Evolutionary conservation across 106 monocot species (phyloP), one percentile per base, ranked within the genome.

Genomic region (Platanthera guangdongensis): DNA sequence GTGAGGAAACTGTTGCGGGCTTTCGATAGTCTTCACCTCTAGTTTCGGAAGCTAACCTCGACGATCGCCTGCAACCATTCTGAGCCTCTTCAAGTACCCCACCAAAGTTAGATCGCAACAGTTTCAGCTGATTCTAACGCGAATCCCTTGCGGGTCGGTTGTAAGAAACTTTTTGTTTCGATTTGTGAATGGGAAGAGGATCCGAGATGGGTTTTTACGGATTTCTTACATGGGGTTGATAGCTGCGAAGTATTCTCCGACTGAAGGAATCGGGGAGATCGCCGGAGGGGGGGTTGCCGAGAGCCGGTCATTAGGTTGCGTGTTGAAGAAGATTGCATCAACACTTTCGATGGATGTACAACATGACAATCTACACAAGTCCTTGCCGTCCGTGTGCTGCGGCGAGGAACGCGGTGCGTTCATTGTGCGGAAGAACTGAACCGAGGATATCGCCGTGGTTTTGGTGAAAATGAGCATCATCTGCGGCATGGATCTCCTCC

Each of bases 401-500:
- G 47, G 49, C 16, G 12, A 46, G 9, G 45, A 46, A 68, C 13
- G 13, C 45, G 32, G 6, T 46, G 12, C 45, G 1, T 53, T 53
- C 11, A 68, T 62, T 62, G 8, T 62, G 6, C 62, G 9, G 62
- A 18, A 2, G 22, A 68, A 68, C 32, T 63, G 25, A 84, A 71
- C 5, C 80, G 79, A 48, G 72, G 84, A 51, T 80, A 84, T 70
- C 80, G 80, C 63, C 76, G 70, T 80, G 45, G 21, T 47, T 48
- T 47, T 13, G 55, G 13, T 39, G 30, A 46, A 11, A 68, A 25
- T 13, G 30, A 39, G 39, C 39, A 45, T 13, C 11, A 39, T 13
- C 8, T 13, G 45, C 45, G 68, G 68, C 68, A 11, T 4, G 39
- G 39, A 12, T 30, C 68, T 68, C 45, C 11, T 46, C 12, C 45